These are phyloP conservation scores for Glycine soja DNA, from an alignment of 306 rosid species.

Conservation along the genomic window DNA sequence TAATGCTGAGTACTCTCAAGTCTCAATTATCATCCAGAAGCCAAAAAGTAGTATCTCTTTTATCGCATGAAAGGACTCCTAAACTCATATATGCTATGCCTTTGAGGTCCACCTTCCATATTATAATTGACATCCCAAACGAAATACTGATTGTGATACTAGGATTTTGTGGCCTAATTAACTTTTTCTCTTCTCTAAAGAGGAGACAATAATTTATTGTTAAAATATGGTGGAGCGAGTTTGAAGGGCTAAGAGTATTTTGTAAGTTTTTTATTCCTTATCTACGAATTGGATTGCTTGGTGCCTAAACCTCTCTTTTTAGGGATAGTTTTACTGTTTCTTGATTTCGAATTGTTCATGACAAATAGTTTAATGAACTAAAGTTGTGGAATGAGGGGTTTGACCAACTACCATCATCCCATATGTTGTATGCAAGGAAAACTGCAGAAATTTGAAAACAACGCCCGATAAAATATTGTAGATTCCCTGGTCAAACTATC, in stretches of 20 bases:
- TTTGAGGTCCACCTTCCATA: slow-evolving; percentile 20
- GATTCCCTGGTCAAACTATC: not conserved
- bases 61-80: not conserved
- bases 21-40: not conserved
- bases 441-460: not conserved
- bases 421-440: not conserved
- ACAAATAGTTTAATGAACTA: not conserved
- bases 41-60: slow-evolving; percentile 10
- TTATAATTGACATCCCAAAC: not conserved
- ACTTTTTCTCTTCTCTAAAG: not conserved
- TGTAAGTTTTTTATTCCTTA: not conserved
- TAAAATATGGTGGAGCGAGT: not conserved
- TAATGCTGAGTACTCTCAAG: not conserved
- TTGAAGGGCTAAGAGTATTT: not conserved
- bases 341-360: not conserved
- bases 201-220: not conserved
- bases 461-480: not conserved
- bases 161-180: not conserved
- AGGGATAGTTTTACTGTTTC: not conserved
- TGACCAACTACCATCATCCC: not conserved
- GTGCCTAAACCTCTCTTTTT: slow-evolving; percentile 3
- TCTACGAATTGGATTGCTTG: not conserved
- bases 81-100: not conserved
- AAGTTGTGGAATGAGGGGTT: not conserved
- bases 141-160: not conserved